These are phyloP conservation scores for Penstemon newberryi DNA, from an alignment of 257 asterid genomes.

Conservation along the genomic window DNA sequence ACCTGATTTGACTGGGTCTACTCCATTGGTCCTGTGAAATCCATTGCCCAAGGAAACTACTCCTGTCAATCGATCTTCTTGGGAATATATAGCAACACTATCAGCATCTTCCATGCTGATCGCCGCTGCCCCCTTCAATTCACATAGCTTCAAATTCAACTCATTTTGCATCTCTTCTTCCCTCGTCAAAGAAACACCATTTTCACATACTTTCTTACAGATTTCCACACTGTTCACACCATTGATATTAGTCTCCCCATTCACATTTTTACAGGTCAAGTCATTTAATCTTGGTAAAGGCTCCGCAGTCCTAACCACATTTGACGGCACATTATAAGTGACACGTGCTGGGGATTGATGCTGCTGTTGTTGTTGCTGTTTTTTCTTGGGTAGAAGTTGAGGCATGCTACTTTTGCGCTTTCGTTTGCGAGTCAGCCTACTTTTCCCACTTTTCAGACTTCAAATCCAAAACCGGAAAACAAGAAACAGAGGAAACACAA, in stretches of 20 bases:
- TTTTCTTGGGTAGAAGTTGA: constrained; percentile 63
- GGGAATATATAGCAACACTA: constrained; percentile 31
- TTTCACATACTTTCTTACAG: constrained; percentile 42
- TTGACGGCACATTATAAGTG: constrained; percentile 51
- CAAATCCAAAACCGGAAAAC: constrained; percentile 27
- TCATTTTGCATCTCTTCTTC: constrained; percentile 49
- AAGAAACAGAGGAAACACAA: constrained; percentile 19
- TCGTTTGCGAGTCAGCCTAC: constrained; percentile 60
- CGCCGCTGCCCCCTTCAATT: constrained; percentile 48
- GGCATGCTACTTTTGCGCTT: constrained; percentile 61
- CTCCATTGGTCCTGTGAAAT: constrained; percentile 41
- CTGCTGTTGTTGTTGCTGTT: constrained; percentile 33
- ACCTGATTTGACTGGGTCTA: constrained; percentile 42
- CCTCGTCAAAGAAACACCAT: constrained; percentile 34
- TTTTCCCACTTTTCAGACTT: constrained; percentile 61
- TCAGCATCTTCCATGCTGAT: constrained; percentile 30
- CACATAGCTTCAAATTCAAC: constrained; percentile 61
- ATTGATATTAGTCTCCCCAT: constrained; percentile 32
- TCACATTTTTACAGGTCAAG: constrained; percentile 23
- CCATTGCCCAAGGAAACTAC: constrained; percentile 40
- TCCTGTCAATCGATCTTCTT: constrained; percentile 29
- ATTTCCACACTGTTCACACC: constrained; percentile 34
- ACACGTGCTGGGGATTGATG: constrained; percentile 54
- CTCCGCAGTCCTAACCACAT: constrained; percentile 38
- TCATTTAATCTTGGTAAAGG: constrained; percentile 36